A percentile compares a stretch with the other conserved stretches of the same genome.
Evolutionary conservation across 352 stramenopile genomes (phyloP).

Genomic region (Globisporangium heterothallicum): DNA sequence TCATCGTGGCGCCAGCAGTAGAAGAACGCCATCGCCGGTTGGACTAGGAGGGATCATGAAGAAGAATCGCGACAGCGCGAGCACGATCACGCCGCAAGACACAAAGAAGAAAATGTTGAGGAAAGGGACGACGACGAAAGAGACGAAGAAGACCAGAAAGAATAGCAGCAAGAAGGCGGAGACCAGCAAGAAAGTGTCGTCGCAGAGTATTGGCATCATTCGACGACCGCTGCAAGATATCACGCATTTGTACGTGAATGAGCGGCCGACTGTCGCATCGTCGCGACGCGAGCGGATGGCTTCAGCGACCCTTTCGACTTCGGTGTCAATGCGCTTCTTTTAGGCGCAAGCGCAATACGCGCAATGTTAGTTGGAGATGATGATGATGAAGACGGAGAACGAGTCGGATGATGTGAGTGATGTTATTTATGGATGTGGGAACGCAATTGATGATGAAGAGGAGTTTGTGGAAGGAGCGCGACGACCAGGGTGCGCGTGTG

Average conservation of each 20-base stretch:
- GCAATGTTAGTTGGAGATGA: slow-evolving; percentile 4
- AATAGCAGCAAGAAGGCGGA: slow-evolving; percentile 8
- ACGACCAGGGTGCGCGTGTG: too few species aligned
- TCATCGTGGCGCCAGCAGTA: not conserved
- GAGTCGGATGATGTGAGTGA: not conserved
- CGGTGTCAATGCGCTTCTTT: slow-evolving; percentile 46
- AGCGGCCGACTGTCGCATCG: slow-evolving; percentile 12
- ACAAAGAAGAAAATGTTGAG: slow-evolving; percentile 23
- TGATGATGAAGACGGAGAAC: not conserved
- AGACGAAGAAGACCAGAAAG: not conserved
- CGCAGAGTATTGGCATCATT: slow-evolving; percentile 20
- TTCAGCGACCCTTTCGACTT: slow-evolving; percentile 21
- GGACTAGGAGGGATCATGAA: slow-evolving; percentile 3
- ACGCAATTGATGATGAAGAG: not conserved
- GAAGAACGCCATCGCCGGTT: slow-evolving; percentile 2
- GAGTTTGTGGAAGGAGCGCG: not conserved
- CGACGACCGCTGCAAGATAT: slow-evolving; percentile 58
- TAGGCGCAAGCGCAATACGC: slow-evolving; percentile 13
- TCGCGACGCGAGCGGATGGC: slow-evolving; percentile 7
- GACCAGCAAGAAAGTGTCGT: slow-evolving; percentile 16
- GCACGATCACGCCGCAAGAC: slow-evolving; percentile 17
- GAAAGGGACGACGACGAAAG: slow-evolving; percentile 12
- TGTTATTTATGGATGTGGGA: not conserved
- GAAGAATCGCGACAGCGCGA: slow-evolving; percentile 3
- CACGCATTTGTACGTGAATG: slow-evolving; percentile 56